phyloP scores from a whole-genome alignment of 1,284 basidiomycete species.

The Agaricales sp. region DNA sequence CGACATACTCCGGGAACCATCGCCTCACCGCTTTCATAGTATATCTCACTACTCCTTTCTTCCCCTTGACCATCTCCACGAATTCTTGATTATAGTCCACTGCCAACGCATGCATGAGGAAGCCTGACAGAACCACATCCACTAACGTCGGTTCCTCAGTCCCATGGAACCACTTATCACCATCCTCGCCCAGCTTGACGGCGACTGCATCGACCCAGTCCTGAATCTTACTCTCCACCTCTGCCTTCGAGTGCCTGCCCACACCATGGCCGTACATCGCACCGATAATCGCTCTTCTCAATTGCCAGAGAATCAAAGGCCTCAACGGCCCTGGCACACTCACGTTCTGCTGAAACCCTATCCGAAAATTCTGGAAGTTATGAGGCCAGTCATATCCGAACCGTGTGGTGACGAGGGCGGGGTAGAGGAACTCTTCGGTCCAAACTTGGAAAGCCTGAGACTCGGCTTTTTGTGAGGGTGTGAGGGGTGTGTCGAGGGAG shows the following conservation, averaged over 20 bases:
- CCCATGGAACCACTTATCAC: constrained; percentile 1
- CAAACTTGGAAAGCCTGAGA: constrained; percentile 24
- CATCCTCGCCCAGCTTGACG: constrained; percentile 15
- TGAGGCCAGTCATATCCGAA: constrained; percentile 17
- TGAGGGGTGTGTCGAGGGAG: constrained; percentile 17
- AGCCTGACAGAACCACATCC: constrained; percentile 20
- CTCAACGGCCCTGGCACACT: constrained; percentile 14
- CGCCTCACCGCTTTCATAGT: not conserved
- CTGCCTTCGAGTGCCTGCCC: constrained; percentile 21
- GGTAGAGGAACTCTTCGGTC: constrained; percentile 20
- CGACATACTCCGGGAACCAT: constrained; percentile 9
- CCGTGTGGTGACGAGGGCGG: constrained; percentile 15
- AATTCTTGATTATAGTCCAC: constrained; percentile 18
- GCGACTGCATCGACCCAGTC: constrained; percentile 21
- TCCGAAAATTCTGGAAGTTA: constrained; percentile 4
- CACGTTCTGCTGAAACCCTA: too few relatives aligned
- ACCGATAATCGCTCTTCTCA: constrained; percentile 12
- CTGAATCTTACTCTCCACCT: constrained; percentile 19
- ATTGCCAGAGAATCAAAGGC: constrained; percentile 14
- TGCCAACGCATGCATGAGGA: constrained; percentile 19
- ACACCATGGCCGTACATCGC: constrained; percentile 16
- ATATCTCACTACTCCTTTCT: constrained; percentile 1
- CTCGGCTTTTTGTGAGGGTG: constrained; percentile 18
- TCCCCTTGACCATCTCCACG: constrained; percentile 13
- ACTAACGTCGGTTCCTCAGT: constrained; percentile 16